Evolutionary conservation across 495 filamentous ascomycete genomes (phyloP).

Genomic region (Aspergillus ostianus): DNA sequence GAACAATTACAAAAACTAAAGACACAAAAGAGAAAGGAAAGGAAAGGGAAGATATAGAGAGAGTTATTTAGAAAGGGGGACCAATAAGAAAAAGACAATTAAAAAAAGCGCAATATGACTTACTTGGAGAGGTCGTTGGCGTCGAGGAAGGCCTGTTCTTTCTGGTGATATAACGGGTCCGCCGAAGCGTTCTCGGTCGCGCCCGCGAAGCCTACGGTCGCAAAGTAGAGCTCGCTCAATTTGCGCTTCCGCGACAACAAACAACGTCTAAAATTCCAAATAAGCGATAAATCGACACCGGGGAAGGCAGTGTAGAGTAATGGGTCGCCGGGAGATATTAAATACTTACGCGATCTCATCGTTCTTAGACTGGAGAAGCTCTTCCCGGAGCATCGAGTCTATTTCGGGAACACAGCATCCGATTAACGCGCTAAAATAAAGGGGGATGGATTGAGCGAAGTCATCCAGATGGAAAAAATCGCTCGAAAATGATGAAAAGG

Average conservation of each 20-base stretch:
- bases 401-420: conserved; percentile 56
- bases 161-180: conserved; percentile 52
- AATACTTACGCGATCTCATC: conserved; percentile 62
- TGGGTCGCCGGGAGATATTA: conserved; percentile 28
- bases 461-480: conserved; percentile 53
- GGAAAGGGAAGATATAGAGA: no score
- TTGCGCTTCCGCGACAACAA: conserved; percentile 78
- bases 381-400: conserved; percentile 58
- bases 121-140: conserved; percentile 76
- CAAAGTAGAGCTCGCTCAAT: conserved; percentile 72
- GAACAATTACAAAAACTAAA: conserved; percentile 13
- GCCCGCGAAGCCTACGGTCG: conserved; percentile 49
- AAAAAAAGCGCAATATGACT: conserved; percentile 32
- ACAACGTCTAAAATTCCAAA: conserved; percentile 60
- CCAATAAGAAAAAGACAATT: conserved; percentile 19
- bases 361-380: conserved; percentile 55
- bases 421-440: conserved; percentile 55
- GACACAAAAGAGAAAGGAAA: conserved; percentile 21
- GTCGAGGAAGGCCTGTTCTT: conserved; percentile 64
- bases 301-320: conserved; percentile 5
- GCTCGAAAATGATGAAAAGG: conserved; percentile 54
- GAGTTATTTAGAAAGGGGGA: no score
- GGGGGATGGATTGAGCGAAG: conserved; percentile 41
- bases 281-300: conserved; percentile 31
- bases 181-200: conserved; percentile 51